These are phyloP conservation scores for Hymenoscyphus repandus DNA, from an alignment of 2,329 filamentous ascomycete species.

Conservation along the genomic window DNA sequence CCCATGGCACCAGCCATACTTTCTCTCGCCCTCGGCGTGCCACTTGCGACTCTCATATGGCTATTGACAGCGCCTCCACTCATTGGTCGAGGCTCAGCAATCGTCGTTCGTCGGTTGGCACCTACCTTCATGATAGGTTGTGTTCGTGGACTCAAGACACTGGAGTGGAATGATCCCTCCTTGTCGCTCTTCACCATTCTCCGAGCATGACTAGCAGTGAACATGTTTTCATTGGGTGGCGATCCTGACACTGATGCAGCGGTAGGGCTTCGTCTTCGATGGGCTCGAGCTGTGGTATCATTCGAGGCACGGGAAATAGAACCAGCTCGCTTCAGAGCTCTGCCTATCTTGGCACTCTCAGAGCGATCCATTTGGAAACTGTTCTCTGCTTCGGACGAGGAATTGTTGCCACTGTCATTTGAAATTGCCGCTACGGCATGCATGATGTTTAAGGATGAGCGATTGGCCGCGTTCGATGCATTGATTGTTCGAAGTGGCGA, in stretches of 20 bases:
- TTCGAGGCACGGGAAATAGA: conserved; percentile 26
- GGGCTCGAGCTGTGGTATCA: conserved; percentile 20
- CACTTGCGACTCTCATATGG: conserved; percentile 21
- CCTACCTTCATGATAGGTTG: conserved; percentile 50
- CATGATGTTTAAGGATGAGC: conserved; percentile 36
- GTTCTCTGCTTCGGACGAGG: conserved; percentile 30
- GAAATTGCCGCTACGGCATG: conserved; percentile 21
- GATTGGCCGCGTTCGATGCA: conserved; percentile 42
- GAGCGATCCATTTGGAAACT: conserved; percentile 22
- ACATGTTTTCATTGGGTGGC: conserved; percentile 55
- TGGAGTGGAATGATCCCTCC: conserved; percentile 47
- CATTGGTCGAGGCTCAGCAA: conserved; percentile 25
- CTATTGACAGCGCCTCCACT: conserved; percentile 20
- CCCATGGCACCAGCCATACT: conserved; percentile 25
- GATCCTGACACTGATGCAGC: conserved; percentile 45
- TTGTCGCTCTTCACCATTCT: conserved; percentile 61
- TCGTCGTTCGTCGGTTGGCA: conserved; percentile 27
- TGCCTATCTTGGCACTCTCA: conserved; percentile 29
- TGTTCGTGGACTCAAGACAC: conserved; percentile 56
- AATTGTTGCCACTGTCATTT: conserved; percentile 34
- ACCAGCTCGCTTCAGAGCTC: conserved; percentile 28
- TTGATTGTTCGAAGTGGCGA: conserved; percentile 52
- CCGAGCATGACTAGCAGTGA: conserved; percentile 60
- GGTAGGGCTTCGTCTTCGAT: conserved; percentile 33
- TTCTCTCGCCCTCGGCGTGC: conserved; percentile 25